Conservation (phyloP, 768 basidiomycete species). For the Boletus rubescentipes region DNA sequence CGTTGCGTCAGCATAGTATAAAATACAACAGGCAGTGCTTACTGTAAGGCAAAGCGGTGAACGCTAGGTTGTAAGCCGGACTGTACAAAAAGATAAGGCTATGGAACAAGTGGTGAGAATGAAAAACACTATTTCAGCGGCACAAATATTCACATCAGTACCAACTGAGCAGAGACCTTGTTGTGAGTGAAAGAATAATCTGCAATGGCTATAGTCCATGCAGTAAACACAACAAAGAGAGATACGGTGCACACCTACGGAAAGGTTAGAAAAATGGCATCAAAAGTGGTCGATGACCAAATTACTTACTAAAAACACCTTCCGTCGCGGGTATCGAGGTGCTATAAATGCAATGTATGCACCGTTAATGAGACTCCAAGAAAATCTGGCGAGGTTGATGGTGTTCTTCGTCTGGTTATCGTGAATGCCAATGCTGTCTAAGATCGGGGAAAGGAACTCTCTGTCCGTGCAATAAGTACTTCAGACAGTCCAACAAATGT, state of each 20-base stretch:
- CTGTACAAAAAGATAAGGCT: conserved; percentile 13
- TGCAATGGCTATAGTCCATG: conserved; percentile 7
- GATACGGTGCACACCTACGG: conserved; percentile 7
- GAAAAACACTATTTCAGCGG: no score
- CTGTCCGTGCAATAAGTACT: not conserved
- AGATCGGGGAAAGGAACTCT: conserved; percentile 2
- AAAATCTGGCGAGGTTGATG: not conserved
- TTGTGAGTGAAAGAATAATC: not conserved
- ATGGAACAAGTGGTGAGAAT: not conserved
- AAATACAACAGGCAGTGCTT: not conserved
- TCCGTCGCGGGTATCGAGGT: conserved; percentile 6
- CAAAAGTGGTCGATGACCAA: not conserved
- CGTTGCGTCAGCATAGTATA: no score
- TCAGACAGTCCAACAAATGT: not conserved
- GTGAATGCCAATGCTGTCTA: conserved; percentile 13
- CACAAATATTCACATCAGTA: not conserved
- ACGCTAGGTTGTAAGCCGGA: conserved; percentile 6
- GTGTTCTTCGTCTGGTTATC: conserved; percentile 16
- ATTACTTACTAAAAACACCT: not conserved
- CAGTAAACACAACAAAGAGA: conserved; percentile 5
- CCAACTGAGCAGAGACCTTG: not conserved
- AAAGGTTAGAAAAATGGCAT: not conserved
- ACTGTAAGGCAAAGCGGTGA: conserved; percentile 5
- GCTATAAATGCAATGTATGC: not conserved
- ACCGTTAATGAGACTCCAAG: not conserved